These are phyloP conservation scores for Colletotrichum sansevieriae DNA, from an alignment of 2,329 filamentous ascomycete species.

Conservation along the genomic window DNA sequence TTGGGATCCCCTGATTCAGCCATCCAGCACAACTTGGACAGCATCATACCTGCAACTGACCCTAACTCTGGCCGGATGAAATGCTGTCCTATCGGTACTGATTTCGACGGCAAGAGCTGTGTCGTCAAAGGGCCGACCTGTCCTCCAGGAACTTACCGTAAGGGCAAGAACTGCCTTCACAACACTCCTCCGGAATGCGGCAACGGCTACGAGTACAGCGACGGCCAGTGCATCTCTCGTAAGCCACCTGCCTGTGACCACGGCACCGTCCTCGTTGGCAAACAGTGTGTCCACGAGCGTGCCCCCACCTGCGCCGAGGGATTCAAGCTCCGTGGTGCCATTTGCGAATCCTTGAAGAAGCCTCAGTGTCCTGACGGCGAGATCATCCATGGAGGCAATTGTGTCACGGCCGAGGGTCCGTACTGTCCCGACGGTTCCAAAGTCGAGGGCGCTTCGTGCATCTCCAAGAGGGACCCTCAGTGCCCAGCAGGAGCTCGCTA, in stretches of 20 bases:
- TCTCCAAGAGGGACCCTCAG: conserved; percentile 10
- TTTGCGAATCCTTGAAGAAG: conserved; percentile 21
- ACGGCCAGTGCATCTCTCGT: conserved; percentile 14
- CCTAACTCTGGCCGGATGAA: conserved; percentile 10
- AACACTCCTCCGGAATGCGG: conserved; percentile 16
- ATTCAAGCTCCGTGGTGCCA: conserved; percentile 7
- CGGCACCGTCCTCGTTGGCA: not conserved
- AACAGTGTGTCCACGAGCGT: conserved; percentile 7
- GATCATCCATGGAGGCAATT: conserved; percentile 5
- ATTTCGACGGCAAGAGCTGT: conserved; percentile 16
- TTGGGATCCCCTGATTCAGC: conserved; percentile 6
- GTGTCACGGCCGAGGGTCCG: conserved; percentile 9
- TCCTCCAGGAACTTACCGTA: not conserved
- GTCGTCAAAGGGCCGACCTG: not conserved
- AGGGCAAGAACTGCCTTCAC: conserved; percentile 17
- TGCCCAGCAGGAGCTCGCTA: conserved; percentile 6
- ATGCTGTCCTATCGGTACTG: conserved; percentile 14
- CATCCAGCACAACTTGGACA: conserved; percentile 11
- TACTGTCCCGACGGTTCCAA: conserved; percentile 10
- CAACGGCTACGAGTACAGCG: conserved; percentile 6
- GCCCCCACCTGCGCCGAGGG: conserved; percentile 5
- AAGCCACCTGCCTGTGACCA: conserved; percentile 12
- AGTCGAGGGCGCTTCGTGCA: conserved; percentile 7
- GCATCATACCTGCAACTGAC: conserved; percentile 9
- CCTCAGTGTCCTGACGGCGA: conserved; percentile 2